Base-by-base conservation (phyloP, 2,329 filamentous ascomycete genomes). In the Trichoderma endophyticum region DNA sequence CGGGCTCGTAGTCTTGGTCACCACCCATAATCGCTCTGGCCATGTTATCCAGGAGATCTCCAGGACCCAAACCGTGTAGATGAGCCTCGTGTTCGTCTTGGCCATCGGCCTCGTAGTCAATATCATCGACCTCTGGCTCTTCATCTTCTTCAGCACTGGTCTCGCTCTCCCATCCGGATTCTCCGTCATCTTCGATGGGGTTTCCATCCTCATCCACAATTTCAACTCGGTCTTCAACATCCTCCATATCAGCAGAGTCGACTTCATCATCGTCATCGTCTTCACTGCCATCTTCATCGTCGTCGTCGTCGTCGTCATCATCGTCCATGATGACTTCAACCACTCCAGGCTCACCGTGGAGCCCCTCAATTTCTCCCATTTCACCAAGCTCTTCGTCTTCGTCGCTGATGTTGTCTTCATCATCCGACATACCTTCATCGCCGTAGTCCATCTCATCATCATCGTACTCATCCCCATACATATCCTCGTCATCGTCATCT, bases 401-500 rank as follows among this genome's bases (percentile, higher is more conserved):
- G 78, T 97, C 95, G 77, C 95, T 97, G 72, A 97, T 90, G 71
- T 95, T 92, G 75, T 96, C 93, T 77, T 94, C 93, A 72, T 93
- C 93, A 77, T 95, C 93, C 0, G 90, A 90, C 78, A 93, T 87
- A 36, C 94, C 94, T 75, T 95, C 93, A 59, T 96, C 94, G 26
- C 86, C 88, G 77, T 97, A 97, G 70, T 97, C 93, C 90, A 98
- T 96, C 75, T 97, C 95, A 48, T 97, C 94, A 76, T 93, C 95
- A 76, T 94, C 95, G 73, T 93, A 93, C 70, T 95, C 93, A 73
- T 96, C 94, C 65, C 94, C 93, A 76, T 97, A 97, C 93, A 97
- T 96, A 77, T 96, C 94, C 76, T 95, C 93, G 71, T 95, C 92
- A 61, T 94, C 94, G 73, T 89, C 86, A 73, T 83, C 91, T 72